Evolutionary conservation across 2,329 filamentous ascomycete genomes (phyloP).

Genomic region (Pseudomassariella vexata): DNA sequence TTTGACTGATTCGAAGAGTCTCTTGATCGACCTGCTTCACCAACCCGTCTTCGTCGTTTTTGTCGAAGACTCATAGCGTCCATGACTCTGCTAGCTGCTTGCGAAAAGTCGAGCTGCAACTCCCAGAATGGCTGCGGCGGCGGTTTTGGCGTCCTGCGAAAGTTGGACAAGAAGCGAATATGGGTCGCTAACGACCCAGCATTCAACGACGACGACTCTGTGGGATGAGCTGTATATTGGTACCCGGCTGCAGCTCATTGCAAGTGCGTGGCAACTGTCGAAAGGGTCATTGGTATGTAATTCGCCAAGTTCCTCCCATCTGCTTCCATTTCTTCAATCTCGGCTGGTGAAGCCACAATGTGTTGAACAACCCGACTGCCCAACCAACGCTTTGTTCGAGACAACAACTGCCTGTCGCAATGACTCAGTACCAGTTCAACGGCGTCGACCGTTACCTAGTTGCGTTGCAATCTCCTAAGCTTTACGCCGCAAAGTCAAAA

Average conservation of each 20-base stretch:
- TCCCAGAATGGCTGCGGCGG: constrained; percentile 50
- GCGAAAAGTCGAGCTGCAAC: constrained; percentile 37
- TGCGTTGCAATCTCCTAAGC: too few species aligned
- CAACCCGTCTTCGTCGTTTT: constrained; percentile 10
- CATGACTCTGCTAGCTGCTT: constrained; percentile 44
- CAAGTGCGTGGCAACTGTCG: constrained; percentile 32
- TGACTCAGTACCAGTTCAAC: too few species aligned
- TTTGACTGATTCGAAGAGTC: not conserved
- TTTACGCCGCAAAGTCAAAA: too few species aligned
- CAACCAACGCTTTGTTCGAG: too few species aligned
- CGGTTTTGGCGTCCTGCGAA: constrained; percentile 37
- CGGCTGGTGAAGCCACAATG: not conserved
- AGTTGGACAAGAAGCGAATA: constrained; percentile 34
- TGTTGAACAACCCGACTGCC: too few species aligned
- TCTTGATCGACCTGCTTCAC: not conserved
- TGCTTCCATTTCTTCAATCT: not conserved
- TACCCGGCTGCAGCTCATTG: constrained; percentile 31
- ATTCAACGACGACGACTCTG: constrained; percentile 24
- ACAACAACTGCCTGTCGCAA: too few species aligned
- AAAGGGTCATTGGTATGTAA: constrained; percentile 24
- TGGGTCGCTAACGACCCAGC: constrained; percentile 29
- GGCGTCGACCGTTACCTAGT: too few species aligned
- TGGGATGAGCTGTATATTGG: constrained; percentile 30
- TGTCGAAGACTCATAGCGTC: constrained; percentile 32
- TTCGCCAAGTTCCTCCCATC: not conserved